These are phyloP conservation scores for Schizothecium vesticola DNA, from an alignment of 495 filamentous ascomycete genomes.

Conservation along the genomic window DNA sequence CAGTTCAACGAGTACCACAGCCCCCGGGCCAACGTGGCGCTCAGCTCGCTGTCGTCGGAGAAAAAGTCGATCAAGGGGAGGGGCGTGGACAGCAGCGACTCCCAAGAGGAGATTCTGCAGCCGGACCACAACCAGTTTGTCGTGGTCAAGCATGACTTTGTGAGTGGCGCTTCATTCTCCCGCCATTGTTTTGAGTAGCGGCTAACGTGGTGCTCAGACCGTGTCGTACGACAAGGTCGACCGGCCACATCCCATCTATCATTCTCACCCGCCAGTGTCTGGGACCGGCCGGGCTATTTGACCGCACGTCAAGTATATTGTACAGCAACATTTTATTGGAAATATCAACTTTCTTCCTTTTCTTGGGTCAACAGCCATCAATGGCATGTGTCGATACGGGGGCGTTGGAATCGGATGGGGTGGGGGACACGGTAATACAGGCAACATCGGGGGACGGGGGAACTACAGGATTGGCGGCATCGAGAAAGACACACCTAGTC, in stretches of 20 bases:
- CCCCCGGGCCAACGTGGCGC: constrained; percentile 12
- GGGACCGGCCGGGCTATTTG: background rate
- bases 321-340: background rate
- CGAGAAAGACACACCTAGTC: background rate
- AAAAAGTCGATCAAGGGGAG: constrained; percentile 13
- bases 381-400: background rate
- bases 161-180: constrained; percentile 9
- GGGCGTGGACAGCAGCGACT: constrained; percentile 14
- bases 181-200: too few species aligned
- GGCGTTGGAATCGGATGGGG: background rate
- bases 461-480: background rate
- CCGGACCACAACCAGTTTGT: constrained; percentile 18
- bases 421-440: background rate
- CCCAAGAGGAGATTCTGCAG: constrained; percentile 24
- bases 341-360: background rate
- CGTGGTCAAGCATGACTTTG: constrained; percentile 26
- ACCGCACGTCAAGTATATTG: background rate
- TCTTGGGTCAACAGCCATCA: background rate
- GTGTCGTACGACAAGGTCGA: constrained; percentile 7
- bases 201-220: background rate
- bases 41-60: constrained; percentile 21
- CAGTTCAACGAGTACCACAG: constrained; percentile 8
- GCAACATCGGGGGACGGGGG: background rate
- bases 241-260: background rate
- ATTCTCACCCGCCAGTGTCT: background rate